Evolutionary conservation across 139 green algal species (phyloP).

Genomic region (Picochlorum sp.): DNA sequence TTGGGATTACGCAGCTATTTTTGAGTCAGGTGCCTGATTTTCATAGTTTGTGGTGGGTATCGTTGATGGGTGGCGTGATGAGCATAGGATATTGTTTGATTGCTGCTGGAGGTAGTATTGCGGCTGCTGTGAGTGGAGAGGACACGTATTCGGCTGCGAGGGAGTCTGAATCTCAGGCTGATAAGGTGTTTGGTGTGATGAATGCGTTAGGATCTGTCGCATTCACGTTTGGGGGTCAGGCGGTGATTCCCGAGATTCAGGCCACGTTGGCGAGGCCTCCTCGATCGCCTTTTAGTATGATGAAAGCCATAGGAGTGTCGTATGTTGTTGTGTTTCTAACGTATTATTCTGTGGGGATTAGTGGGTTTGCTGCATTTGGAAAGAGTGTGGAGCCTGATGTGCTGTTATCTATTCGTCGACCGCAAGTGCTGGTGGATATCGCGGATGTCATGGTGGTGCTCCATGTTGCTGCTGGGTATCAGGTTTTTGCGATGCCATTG

Average conservation of each 20-base stretch:
- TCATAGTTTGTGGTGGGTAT: constrained; percentile 52
- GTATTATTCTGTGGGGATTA: constrained; percentile 44
- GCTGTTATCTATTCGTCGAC: constrained; percentile 38
- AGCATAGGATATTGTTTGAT: constrained; percentile 42
- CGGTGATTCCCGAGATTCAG: constrained; percentile 38
- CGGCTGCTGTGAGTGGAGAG: background rate
- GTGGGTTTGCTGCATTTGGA: constrained; percentile 48
- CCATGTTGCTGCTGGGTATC: constrained; percentile 48
- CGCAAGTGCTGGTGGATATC: constrained; percentile 26
- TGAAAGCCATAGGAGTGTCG: constrained; percentile 30
- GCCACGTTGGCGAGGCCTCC: constrained; percentile 40
- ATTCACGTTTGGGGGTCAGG: constrained; percentile 49
- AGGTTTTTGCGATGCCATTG: constrained; percentile 50
- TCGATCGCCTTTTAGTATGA: constrained; percentile 34
- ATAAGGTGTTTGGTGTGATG: constrained; percentile 36
- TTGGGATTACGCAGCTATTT: constrained; percentile 40
- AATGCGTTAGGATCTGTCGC: constrained; percentile 48
- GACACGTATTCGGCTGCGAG: background rate
- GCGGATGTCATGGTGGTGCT: constrained; percentile 57
- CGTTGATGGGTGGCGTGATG: constrained; percentile 47
- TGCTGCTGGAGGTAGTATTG: constrained; percentile 23
- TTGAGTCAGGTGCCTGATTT: constrained; percentile 47
- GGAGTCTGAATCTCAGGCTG: constrained; percentile 9
- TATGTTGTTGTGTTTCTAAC: constrained; percentile 40
- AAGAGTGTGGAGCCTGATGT: constrained; percentile 42